Percentiles rank a stretch among this genome's conserved stretches.
phyloP scores from a whole-genome alignment of 176 grass and related monocot species.

The Secale cereale region DNA sequence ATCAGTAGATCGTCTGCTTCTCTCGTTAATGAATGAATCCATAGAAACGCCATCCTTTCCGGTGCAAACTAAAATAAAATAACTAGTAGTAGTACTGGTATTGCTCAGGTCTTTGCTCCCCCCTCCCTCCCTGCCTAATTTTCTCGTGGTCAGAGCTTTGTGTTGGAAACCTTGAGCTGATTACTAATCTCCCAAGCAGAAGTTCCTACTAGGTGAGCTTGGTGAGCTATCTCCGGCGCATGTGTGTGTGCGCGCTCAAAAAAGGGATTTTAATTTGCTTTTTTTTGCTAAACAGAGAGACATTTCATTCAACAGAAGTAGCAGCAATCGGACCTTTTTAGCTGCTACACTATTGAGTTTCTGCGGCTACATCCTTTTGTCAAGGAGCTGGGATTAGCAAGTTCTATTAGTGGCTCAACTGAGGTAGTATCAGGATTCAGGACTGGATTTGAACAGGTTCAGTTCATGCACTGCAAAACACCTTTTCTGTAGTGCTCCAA shows the following conservation, averaged over 20 bases:
- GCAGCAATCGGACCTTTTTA: not conserved
- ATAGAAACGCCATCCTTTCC: not conserved
- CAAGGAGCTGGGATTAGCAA: not conserved
- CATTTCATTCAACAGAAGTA: not conserved
- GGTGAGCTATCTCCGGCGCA: not conserved
- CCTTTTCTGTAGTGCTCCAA: not conserved
- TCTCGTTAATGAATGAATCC: not conserved
- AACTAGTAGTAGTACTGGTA: not conserved
- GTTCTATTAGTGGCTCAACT: slow-evolving; percentile 1
- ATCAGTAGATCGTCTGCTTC: not conserved
- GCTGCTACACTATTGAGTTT: not conserved
- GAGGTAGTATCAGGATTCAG: not conserved
- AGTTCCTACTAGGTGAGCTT: not conserved
- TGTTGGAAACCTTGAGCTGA: not conserved
- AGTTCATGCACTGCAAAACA: not conserved
- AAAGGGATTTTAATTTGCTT: not conserved
- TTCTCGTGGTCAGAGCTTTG: not conserved
- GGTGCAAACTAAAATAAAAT: not conserved
- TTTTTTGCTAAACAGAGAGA: not conserved
- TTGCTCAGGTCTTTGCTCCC: not conserved
- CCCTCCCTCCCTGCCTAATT: not conserved
- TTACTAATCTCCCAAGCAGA: not conserved
- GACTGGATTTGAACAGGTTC: slow-evolving; percentile 15
- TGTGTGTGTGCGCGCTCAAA: too few species aligned
- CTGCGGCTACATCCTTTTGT: not conserved